phyloP scores from a whole-genome alignment of 106 monocot genomes.

The Hemerocallis citrina region DNA sequence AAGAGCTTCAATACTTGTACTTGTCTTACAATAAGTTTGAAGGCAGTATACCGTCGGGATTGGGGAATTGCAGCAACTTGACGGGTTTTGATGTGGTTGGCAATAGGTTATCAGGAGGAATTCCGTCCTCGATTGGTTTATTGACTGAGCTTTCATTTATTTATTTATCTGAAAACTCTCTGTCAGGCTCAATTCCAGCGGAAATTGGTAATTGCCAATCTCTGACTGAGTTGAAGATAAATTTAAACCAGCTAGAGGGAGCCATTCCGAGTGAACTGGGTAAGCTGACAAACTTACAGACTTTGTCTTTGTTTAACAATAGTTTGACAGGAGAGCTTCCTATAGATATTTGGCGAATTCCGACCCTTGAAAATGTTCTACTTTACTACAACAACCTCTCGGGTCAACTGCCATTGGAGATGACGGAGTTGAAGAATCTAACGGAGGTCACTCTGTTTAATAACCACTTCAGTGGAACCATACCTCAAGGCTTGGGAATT shows the following conservation, averaged over 20 bases:
- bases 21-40: slow-evolving; percentile 39
- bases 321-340: slow-evolving; percentile 63
- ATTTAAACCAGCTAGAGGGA: slow-evolving; percentile 59
- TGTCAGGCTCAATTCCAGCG: slow-evolving; percentile 56
- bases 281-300: slow-evolving; percentile 33
- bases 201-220: slow-evolving; percentile 59
- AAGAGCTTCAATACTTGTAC: slow-evolving; percentile 24
- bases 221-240: slow-evolving; percentile 30
- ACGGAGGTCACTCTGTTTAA: slow-evolving; percentile 50
- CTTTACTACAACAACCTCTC: slow-evolving; percentile 57
- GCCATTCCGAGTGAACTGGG: slow-evolving; percentile 52
- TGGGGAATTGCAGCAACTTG: slow-evolving; percentile 52
- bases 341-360: slow-evolving; percentile 49
- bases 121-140: slow-evolving; percentile 51
- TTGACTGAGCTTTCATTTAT: slow-evolving; percentile 34
- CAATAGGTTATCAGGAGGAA: slow-evolving; percentile 50
- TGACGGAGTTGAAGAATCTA: slow-evolving; percentile 41
- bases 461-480: slow-evolving; percentile 57
- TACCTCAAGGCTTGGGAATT: slow-evolving; percentile 58
- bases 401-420: slow-evolving; percentile 49
- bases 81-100: slow-evolving; percentile 14
- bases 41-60: slow-evolving; percentile 34
- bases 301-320: slow-evolving; percentile 48
- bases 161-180: slow-evolving; percentile 38
- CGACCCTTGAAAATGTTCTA: slow-evolving; percentile 31